These are phyloP conservation scores for Phylloboletellus chloephorus DNA, from an alignment of 1,284 basidiomycete genomes.

Conservation along the genomic window DNA sequence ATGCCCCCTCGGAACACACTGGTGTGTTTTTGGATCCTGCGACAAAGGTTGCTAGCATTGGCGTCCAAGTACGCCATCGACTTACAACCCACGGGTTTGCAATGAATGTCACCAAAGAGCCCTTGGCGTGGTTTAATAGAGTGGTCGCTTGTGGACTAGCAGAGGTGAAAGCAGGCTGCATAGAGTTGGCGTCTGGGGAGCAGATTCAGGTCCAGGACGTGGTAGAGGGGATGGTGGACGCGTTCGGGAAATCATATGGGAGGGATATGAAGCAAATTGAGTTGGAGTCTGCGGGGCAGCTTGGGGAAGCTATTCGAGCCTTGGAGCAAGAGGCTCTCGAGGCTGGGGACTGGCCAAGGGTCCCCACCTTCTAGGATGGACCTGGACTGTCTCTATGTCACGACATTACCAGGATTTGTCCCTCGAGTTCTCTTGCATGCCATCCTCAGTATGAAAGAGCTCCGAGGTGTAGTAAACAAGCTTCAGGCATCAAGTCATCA, in stretches of 20 bases:
- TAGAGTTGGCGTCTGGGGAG: constrained; percentile 43
- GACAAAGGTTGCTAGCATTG: constrained; percentile 89
- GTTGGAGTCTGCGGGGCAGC: constrained; percentile 41
- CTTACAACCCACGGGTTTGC: constrained; percentile 95
- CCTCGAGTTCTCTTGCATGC: too few species aligned
- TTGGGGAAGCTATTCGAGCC: constrained; percentile 45
- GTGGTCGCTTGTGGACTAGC: constrained; percentile 90
- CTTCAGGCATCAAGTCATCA: too few species aligned
- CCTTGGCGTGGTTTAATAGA: constrained; percentile 77
- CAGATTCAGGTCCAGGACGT: constrained; percentile 44
- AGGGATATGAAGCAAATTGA: constrained; percentile 53
- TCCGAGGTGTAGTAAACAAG: too few species aligned
- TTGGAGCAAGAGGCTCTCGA: constrained; percentile 38
- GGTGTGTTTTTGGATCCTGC: constrained; percentile 66
- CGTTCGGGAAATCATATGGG: constrained; percentile 50
- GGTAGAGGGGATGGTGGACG: constrained; percentile 45
- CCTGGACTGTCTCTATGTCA: too few species aligned
- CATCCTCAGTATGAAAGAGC: too few species aligned
- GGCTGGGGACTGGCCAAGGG: constrained; percentile 22
- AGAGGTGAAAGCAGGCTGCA: constrained; percentile 75
- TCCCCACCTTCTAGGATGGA: constrained; percentile 10
- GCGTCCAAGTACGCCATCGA: constrained; percentile 92
- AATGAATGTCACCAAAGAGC: constrained; percentile 83
- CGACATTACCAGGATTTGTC: too few species aligned
- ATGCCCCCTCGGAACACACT: constrained; percentile 60